Evolutionary conservation across 192 early-diverging fungal species (phyloP), one percentile per base, ranked within the genome.

Genomic region (Coemansia sp.): DNA sequence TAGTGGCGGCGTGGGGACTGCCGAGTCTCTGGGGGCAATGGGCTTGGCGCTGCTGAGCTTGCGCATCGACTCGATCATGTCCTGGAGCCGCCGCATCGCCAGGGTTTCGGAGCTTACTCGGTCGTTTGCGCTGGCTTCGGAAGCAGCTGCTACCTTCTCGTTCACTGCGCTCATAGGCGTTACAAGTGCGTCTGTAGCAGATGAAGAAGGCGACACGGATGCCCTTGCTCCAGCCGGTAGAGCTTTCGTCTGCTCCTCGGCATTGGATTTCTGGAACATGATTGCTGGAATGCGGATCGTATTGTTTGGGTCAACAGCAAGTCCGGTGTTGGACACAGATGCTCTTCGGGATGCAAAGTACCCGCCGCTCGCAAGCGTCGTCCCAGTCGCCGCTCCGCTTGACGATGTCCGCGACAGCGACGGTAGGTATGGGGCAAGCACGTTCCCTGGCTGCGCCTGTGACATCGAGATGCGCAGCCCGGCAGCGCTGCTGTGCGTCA

Each of bases 261-360:
- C 39, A 21, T n/a, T 43, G 0, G 61, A 66, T 51, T 75, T 75
- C 63, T 75, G 73, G 73, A 81, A 81, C 78, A 81, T 71, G 35
- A 81, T 69, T 2, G 78, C 60, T 5, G 78, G 78, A 59, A 81
- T 81, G 60, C 73, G 78, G 66, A 81, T 81, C 38, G 78, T 71
- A 66, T 81, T 72, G 69, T 61, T 69, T 24, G 73, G 73, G 36
- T 81, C 78, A n/a, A 72, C 78, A 0, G 78, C 78, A 58, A 81
- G 60, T 10, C 78, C 78, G n/a, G 67, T 62, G 41, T 66, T 72
- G 4, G 71, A 73, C 21, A 81, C 69, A 1, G 78, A 81, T 38
- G 78, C 78, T n/a, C 78, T 65, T 35, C 78, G 78, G 21, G 72
- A 71, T 18, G 72, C 78, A 75, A 81, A 81, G 63, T 81, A 81